Evolutionary conservation across 1,139 yeast genomes (phyloP).

Genomic region (Nakaseomyces bracarensis): DNA sequence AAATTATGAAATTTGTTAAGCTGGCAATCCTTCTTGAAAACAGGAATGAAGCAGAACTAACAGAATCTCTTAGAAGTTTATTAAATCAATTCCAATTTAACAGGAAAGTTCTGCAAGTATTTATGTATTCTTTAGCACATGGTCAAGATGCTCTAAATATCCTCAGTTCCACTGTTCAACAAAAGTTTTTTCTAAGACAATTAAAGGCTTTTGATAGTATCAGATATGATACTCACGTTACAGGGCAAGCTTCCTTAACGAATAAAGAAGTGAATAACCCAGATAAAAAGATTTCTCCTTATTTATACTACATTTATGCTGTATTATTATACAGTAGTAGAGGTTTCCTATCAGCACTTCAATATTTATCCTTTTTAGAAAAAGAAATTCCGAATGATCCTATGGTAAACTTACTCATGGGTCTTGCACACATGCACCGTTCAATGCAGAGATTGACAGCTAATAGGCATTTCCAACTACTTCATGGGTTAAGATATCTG

Average conservation of each 20-base stretch:
- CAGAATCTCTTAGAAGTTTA: constrained; percentile 52
- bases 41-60: constrained; percentile 44
- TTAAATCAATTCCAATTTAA: constrained; percentile 68
- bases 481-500: constrained; percentile 77
- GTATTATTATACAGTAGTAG: constrained; percentile 74
- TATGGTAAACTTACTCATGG: constrained; percentile 63
- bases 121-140: constrained; percentile 43
- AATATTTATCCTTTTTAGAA: constrained; percentile 56
- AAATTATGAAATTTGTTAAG: constrained; percentile 54
- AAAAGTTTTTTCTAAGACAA: constrained; percentile 81
- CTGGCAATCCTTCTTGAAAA: constrained; percentile 56
- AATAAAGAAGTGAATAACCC: constrained; percentile 38
- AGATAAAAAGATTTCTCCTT: constrained; percentile 51
- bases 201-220: constrained; percentile 79
- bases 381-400: constrained; percentile 65
- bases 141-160: constrained; percentile 52
- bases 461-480: constrained; percentile 75
- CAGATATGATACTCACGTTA: constrained; percentile 43
- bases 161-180: constrained; percentile 73
- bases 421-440: constrained; percentile 78
- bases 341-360: constrained; percentile 72
- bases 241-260: constrained; percentile 72
- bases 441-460: constrained; percentile 85
- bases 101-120: constrained; percentile 57
- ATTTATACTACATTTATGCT: constrained; percentile 69